Base-by-base conservation (phyloP, 1,139 yeast genomes). In the Pichia norvegensis region DNA sequence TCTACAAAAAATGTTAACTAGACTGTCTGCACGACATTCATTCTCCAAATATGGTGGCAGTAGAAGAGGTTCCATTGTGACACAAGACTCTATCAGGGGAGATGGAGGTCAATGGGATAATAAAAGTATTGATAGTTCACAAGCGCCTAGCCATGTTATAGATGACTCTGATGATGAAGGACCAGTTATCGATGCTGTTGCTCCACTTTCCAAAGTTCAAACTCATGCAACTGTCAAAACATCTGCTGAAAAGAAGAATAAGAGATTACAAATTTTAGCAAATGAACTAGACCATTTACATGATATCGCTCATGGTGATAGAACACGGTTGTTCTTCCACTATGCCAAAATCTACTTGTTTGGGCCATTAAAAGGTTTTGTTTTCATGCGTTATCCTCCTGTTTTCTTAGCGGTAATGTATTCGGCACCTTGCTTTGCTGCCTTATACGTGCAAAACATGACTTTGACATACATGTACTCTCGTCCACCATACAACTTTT, bases 381-480 rank as follows among this genome's bases (percentile, higher is more conserved):
- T 68, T 2, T 71, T 83, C 47, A 62, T 83, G 29, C 64, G 68
- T 44, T 81, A 82, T 58, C 95, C 95, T 0, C 94, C 95, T 0
- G 90, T 86, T 16, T 63, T 74, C 0, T 64, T 85, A 39, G 78
- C 87, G 8, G 74, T 85, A 41, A 56, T 70, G 1, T 85, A 78
- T 60, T 79, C 90, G 1, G 78, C 85, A 1, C 72, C 81, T 19
- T 75, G 85, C 45, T 85, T 85, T 64, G 81, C 81, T 9, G 74
- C 76, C 21, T 67, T 85, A 23, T 86, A 85, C 62, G 79, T 83
- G 53, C 76, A 85, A 60, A 87, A 86, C 66, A 72, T 86, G 74
- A 74, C 94, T 10, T 69, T 87, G 38, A 75, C 90, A 40, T 74
- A 76, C 56, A 72, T 72, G 48, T 87, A 80, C 62, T 67, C 85